These are phyloP conservation scores for Diplosphaera chodatii DNA, from an alignment of 139 green algal species.

Conservation along the genomic window DNA sequence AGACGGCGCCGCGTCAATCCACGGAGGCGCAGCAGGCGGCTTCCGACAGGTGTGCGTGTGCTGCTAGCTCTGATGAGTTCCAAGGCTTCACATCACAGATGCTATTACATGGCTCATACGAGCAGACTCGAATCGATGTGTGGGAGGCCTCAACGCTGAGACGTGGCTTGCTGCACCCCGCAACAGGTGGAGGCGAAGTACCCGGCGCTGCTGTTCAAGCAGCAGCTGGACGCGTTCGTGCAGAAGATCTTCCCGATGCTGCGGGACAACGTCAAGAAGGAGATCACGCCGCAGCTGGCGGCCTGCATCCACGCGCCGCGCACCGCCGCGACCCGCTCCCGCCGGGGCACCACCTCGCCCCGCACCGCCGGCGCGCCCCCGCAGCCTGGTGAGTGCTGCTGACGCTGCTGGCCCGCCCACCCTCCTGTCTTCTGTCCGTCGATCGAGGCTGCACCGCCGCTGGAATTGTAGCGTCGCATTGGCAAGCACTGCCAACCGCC, in stretches of 20 bases:
- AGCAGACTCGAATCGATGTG: too few relatives aligned
- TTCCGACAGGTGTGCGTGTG: conserved; percentile 57
- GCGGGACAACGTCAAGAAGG: conserved; percentile 96
- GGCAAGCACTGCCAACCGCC: too few relatives aligned
- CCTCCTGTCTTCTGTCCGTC: too few relatives aligned
- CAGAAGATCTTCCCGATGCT: conserved; percentile 98
- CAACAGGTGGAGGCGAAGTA: conserved; percentile 99
- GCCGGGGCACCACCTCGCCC: conserved; percentile 8
- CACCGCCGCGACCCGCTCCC: conserved; percentile 14
- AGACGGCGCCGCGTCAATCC: conserved; percentile 71
- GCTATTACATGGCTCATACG: too few relatives aligned
- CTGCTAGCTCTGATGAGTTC: too few relatives aligned
- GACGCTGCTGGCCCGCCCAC: too few relatives aligned
- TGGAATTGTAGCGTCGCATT: too few relatives aligned
- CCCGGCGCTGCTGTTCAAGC: conserved; percentile 98
- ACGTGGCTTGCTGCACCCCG: too few relatives aligned
- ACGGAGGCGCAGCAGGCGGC: conserved; percentile 68
- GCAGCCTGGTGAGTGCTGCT: neutral
- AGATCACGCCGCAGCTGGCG: conserved; percentile 77
- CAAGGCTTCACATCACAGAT: too few relatives aligned
- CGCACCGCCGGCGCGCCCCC: neutral
- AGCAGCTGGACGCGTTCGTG: conserved; percentile 97
- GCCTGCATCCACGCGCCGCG: conserved; percentile 82
- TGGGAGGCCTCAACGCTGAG: too few relatives aligned
- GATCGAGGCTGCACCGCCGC: too few relatives aligned